phyloP scores from a whole-genome alignment of 2,329 filamentous ascomycete genomes.

The Cladosporium sphaerospermum region DNA sequence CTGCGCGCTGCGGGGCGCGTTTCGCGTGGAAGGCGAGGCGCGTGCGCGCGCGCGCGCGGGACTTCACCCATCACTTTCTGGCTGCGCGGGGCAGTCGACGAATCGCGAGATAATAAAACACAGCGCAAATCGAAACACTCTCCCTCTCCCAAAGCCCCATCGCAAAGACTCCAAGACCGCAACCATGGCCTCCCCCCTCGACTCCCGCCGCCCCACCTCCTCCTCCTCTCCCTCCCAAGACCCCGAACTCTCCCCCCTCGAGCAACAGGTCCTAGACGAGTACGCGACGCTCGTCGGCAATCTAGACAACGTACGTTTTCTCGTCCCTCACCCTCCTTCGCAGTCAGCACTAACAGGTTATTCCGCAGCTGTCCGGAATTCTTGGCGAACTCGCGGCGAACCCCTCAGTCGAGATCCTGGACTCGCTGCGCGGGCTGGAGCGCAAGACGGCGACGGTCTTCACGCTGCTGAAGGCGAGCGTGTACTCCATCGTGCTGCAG shows the following conservation, averaged over 20 bases:
- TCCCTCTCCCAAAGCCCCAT: background rate
- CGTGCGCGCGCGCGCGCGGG: background rate
- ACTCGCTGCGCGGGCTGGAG: slow-evolving; percentile 81
- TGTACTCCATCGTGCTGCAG: slow-evolving; percentile 97
- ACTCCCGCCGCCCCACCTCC: slow-evolving; percentile 1
- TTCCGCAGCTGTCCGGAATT: slow-evolving; percentile 45
- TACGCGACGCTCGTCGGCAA: slow-evolving; percentile 83
- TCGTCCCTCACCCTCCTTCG: slow-evolving; percentile 46
- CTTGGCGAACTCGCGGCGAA: slow-evolving; percentile 63
- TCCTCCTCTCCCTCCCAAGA: slow-evolving; percentile 20
- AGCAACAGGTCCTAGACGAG: slow-evolving; percentile 92
- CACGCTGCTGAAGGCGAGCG: slow-evolving; percentile 92
- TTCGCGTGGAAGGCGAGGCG: background rate
- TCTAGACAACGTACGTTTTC: slow-evolving; percentile 68
- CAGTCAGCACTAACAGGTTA: slow-evolving; percentile 1
- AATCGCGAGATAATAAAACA: background rate
- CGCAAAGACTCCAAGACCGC: background rate
- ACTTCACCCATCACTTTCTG: background rate
- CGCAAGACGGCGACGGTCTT: slow-evolving; percentile 92
- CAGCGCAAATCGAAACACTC: background rate
- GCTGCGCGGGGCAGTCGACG: too few relatives aligned
- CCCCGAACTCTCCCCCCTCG: slow-evolving; percentile 42
- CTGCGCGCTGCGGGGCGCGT: background rate
- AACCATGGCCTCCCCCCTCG: slow-evolving; percentile 2
- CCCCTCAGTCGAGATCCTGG: slow-evolving; percentile 65